phyloP scores from a whole-genome alignment of 2,329 filamentous ascomycete species.

The Endoconidiophora polonica region DNA sequence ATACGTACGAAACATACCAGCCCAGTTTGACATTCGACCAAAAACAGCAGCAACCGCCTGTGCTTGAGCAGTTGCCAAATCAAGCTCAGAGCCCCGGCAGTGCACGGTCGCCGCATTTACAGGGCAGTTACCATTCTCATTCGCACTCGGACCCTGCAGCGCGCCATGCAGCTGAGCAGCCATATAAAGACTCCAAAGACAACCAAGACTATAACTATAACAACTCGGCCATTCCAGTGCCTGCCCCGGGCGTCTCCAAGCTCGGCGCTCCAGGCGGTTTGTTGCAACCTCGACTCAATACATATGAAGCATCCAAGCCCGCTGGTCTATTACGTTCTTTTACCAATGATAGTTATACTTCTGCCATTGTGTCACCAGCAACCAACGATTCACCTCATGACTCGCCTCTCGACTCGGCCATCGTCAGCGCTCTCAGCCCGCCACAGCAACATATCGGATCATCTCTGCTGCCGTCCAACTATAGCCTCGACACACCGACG shows the following conservation, averaged over 20 bases:
- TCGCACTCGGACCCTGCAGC: not conserved
- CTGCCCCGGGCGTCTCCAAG: too few species aligned
- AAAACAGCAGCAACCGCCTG: not conserved
- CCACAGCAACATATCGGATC: not conserved
- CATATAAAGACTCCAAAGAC: too few species aligned
- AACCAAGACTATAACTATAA: too few species aligned
- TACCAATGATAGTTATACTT: conserved; percentile 11
- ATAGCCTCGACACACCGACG: conserved; percentile 6
- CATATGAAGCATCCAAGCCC: not conserved
- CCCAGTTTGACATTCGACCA: conserved; percentile 5
- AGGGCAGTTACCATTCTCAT: not conserved
- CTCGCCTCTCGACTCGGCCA: not conserved
- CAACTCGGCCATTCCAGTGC: too few species aligned
- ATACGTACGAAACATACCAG: conserved; percentile 5
- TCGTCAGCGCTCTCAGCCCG: conserved; percentile 8
- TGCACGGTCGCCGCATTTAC: too few species aligned
- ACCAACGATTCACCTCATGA: not conserved
- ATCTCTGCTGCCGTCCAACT: not conserved
- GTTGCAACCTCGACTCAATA: too few species aligned
- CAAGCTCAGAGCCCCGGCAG: too few species aligned
- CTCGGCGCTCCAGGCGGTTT: too few species aligned
- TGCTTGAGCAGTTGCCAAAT: too few species aligned
- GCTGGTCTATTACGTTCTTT: not conserved
- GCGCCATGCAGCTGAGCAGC: too few species aligned
- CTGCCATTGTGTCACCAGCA: conserved; percentile 4